A percentile compares a stretch with the other conserved stretches of the same genome.
These are phyloP conservation scores for Epichloe uncinata DNA, from an alignment of 2,329 filamentous ascomycete genomes.

Conservation along the genomic window DNA sequence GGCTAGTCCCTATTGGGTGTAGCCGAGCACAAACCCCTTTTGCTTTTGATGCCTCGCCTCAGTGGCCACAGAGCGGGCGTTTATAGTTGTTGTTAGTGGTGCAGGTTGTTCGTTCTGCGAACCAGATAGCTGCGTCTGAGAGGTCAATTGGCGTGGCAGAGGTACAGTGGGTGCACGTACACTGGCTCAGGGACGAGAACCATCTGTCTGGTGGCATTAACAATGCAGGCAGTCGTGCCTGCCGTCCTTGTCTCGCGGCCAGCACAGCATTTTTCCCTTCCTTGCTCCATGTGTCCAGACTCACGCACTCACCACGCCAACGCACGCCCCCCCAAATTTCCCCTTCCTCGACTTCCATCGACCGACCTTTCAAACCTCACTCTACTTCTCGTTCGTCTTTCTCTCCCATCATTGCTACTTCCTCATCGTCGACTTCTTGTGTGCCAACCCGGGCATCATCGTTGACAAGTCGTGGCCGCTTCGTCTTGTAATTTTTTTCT, in stretches of 20 bases:
- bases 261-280: conserved; percentile 21
- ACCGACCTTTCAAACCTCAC: conserved; percentile 5
- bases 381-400: conserved; percentile 11
- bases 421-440: conserved; percentile 13
- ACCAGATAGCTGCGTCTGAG: background rate
- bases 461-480: conserved; percentile 10
- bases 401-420: conserved; percentile 25
- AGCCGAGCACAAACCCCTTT: conserved; percentile 23
- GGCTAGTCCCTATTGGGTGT: conserved; percentile 13
- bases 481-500: conserved; percentile 15
- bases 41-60: conserved; percentile 11
- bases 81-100: background rate
- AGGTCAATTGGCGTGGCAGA: background rate
- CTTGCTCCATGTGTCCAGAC: conserved; percentile 9
- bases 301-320: conserved; percentile 3
- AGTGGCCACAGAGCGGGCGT: conserved; percentile 10
- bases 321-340: conserved; percentile 12
- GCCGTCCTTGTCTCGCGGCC: conserved; percentile 5
- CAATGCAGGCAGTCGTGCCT: conserved; percentile 2
- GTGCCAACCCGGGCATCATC: conserved; percentile 6
- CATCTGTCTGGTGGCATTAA: background rate
- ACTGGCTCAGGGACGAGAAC: background rate
- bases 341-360: conserved; percentile 12
- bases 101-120: background rate
- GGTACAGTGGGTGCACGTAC: too few species aligned